These are phyloP conservation scores for Sporisorium graminicola DNA, from an alignment of 1,284 basidiomycete species.

Conservation along the genomic window DNA sequence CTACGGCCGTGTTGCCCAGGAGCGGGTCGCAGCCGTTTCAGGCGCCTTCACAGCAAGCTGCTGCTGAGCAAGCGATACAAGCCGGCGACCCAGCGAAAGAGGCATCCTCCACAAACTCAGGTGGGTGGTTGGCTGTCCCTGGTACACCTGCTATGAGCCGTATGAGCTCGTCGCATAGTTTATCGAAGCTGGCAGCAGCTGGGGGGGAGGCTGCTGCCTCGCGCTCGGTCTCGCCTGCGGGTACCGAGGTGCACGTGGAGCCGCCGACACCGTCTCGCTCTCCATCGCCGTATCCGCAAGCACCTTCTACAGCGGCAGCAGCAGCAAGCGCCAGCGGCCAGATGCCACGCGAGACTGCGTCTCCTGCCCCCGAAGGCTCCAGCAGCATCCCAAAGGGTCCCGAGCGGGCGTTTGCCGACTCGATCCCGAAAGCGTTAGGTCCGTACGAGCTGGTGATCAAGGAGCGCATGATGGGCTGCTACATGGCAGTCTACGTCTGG, in stretches of 20 bases:
- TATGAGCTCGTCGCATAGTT: slow-evolving; percentile 39
- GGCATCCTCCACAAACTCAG: slow-evolving; percentile 17
- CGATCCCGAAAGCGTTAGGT: slow-evolving; percentile 52
- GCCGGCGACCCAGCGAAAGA: not conserved
- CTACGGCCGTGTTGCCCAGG: slow-evolving; percentile 14
- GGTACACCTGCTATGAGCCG: slow-evolving; percentile 26
- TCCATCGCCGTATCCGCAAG: slow-evolving; percentile 26
- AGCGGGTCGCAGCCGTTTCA: slow-evolving; percentile 4
- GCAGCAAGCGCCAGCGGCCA: not conserved
- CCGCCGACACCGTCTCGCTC: slow-evolving; percentile 40
- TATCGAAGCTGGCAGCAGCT: slow-evolving; percentile 22
- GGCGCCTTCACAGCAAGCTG: not conserved
- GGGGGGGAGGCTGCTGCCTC: slow-evolving; percentile 8
- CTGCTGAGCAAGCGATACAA: not conserved
- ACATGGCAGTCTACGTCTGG: slow-evolving; percentile 71
- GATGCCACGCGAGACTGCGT: slow-evolving; percentile 11
- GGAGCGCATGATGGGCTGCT: slow-evolving; percentile 88
- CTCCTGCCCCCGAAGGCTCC: slow-evolving; percentile 17
- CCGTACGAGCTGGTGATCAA: slow-evolving; percentile 85
- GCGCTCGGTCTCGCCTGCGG: slow-evolving; percentile 27
- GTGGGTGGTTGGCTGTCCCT: slow-evolving; percentile 31
- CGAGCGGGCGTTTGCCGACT: slow-evolving; percentile 34
- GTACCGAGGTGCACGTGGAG: slow-evolving; percentile 30
- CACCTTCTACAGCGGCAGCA: not conserved
- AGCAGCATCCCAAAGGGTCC: not conserved